Conservation (phyloP, 225 moss, liverwort and hornwort genomes). For the Antitrichia curtipendula region DNA sequence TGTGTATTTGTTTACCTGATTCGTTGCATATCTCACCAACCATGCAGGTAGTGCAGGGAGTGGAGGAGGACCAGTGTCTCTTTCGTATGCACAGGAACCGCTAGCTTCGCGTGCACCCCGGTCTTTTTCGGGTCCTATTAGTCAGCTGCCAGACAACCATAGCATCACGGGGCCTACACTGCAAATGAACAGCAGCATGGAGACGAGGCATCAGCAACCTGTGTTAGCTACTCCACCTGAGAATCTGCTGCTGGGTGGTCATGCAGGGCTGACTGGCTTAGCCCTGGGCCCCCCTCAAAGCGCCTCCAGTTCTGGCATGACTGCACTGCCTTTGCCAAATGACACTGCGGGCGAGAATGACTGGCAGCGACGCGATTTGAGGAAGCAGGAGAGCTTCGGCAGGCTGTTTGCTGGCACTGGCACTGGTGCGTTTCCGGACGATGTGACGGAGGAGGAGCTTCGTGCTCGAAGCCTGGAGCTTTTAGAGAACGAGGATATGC, state of each 20-base stretch:
- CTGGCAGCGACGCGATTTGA: slow-evolving; percentile 16
- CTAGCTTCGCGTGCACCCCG: background rate
- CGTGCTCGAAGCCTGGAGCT: slow-evolving; percentile 29
- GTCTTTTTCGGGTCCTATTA: slow-evolving; percentile 10
- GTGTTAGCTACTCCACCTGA: background rate
- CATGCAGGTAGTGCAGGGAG: slow-evolving; percentile 38
- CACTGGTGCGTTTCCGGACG: background rate
- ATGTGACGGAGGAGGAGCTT: slow-evolving; percentile 28
- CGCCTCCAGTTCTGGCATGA: slow-evolving; percentile 10
- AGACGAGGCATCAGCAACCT: background rate
- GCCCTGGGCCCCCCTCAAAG: slow-evolving; percentile 32
- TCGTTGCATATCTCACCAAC: slow-evolving; percentile 6
- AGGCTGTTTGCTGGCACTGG: background rate
- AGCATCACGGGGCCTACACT: slow-evolving; percentile 18
- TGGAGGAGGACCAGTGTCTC: slow-evolving; percentile 38
- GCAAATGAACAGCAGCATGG: slow-evolving; percentile 35
- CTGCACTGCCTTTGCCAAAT: background rate
- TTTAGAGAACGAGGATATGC: slow-evolving; percentile 42
- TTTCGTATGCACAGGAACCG: slow-evolving; percentile 2
- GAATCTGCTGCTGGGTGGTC: slow-evolving; percentile 1
- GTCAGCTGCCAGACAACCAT: slow-evolving; percentile 19
- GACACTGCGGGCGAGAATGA: background rate
- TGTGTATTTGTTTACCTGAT: slow-evolving; percentile 15
- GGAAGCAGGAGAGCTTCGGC: slow-evolving; percentile 28
- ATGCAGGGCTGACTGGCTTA: slow-evolving; percentile 12